A percentile compares a stretch with the other conserved stretches of the same genome.
Evolutionary conservation across 495 filamentous ascomycete genomes (phyloP).

Genomic region (Poronia punctata): DNA sequence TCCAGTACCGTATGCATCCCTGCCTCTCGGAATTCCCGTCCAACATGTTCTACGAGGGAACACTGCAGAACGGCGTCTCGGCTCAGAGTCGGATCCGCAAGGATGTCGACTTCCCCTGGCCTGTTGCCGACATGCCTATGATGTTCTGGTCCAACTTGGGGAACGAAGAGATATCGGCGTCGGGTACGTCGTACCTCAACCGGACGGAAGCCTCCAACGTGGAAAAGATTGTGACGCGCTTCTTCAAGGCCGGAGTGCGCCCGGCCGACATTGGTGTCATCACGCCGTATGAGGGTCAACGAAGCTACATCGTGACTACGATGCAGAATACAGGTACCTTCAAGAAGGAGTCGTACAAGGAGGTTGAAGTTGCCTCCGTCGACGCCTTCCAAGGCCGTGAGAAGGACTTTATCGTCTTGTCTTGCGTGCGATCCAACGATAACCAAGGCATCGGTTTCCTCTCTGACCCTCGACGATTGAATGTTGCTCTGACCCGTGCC

Average conservation of each 20-base stretch:
- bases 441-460: slow-evolving; percentile 99
- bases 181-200: slow-evolving; percentile 96
- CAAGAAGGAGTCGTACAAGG: slow-evolving; percentile 98
- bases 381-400: slow-evolving; percentile 99
- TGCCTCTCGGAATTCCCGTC: slow-evolving; percentile 97
- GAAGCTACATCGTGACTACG: slow-evolving; percentile 95
- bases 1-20: slow-evolving; percentile 99
- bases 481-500: slow-evolving; percentile 95
- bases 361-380: slow-evolving; percentile 96
- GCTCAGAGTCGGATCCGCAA: slow-evolving; percentile 78
- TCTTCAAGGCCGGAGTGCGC: slow-evolving; percentile 98
- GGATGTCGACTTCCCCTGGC: slow-evolving; percentile 98
- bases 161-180: slow-evolving; percentile 96
- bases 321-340: slow-evolving; percentile 97
- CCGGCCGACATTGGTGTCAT: slow-evolving; percentile 93
- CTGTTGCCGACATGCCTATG: slow-evolving; percentile 89
- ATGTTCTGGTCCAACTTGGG: slow-evolving; percentile 99
- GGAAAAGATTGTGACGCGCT: slow-evolving; percentile 95
- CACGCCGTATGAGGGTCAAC: slow-evolving; percentile 96
- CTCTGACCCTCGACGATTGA: slow-evolving; percentile 95
- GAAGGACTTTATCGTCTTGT: slow-evolving; percentile 98
- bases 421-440: slow-evolving; percentile 97
- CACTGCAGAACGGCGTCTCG: slow-evolving; percentile 94
- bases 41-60: slow-evolving; percentile 99
- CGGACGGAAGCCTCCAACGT: slow-evolving; percentile 95